Percentiles rank a stretch among this genome's conserved stretches.
phyloP scores from a whole-genome alignment of 352 stramenopile species.

The Globisporangium abappressorium region DNA sequence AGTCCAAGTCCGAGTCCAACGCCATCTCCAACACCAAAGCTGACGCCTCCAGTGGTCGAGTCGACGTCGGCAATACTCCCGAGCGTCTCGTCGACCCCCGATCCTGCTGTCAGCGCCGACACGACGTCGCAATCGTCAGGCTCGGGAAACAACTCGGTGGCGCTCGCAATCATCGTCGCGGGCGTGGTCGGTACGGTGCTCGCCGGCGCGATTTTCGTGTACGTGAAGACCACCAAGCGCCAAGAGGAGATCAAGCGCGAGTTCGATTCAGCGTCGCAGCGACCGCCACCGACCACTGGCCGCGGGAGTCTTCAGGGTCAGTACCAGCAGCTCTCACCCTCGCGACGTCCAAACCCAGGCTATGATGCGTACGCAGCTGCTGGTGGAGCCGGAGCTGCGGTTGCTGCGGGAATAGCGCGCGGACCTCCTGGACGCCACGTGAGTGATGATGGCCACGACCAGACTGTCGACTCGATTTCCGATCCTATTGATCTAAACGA shows the following conservation, averaged over 20 bases:
- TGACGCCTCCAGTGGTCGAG: background rate
- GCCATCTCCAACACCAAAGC: background rate
- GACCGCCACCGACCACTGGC: background rate
- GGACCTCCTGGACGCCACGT: background rate
- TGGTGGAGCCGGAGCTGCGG: background rate
- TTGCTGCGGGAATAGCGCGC: background rate
- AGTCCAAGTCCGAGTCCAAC: conserved; percentile 9
- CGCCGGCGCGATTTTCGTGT: conserved; percentile 46
- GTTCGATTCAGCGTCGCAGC: conserved; percentile 17
- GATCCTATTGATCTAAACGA: conserved; percentile 42
- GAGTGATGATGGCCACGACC: background rate
- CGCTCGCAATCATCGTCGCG: conserved; percentile 47
- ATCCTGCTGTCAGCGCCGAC: conserved; percentile 31
- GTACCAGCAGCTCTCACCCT: conserved; percentile 23
- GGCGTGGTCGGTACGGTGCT: conserved; percentile 43
- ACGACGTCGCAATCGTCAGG: conserved; percentile 20
- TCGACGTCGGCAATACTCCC: conserved; percentile 10
- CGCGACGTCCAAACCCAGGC: background rate
- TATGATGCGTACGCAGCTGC: conserved; percentile 13
- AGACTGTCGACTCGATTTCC: background rate
- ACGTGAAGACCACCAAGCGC: conserved; percentile 33
- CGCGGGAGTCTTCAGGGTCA: conserved; percentile 2
- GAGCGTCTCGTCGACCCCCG: conserved; percentile 5
- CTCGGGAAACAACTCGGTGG: conserved; percentile 27
- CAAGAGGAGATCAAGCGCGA: conserved; percentile 38